Base-by-base conservation (phyloP, 495 filamentous ascomycete genomes). In the Penicillium soppii region DNA sequence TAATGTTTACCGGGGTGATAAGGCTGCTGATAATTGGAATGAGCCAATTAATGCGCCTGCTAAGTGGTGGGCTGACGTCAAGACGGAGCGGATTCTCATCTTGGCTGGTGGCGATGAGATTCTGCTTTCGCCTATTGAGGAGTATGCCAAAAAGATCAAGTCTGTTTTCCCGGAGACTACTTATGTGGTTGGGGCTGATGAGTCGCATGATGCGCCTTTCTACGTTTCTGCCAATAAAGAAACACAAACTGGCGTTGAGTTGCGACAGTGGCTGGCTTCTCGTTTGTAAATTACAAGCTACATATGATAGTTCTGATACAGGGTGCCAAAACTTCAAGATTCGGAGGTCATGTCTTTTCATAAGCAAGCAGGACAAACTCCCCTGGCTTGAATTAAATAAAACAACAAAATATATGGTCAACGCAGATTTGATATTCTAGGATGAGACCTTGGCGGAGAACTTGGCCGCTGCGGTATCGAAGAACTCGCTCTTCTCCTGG, bases 381-480 rank as follows among this genome's bases (percentile, higher is more conserved):
- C 41, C 58, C 53, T 39, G 49, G 44, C 46, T 59, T 27, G 48
- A 21, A 43, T 45, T 37, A 65, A 61, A 56, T 39, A 58, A 63
- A 41, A 54, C 52, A 29, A 50, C 58, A 50, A 63, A 22, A 47
- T 39, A 37, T 39, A 51, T 46, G 30, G 48, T 36, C n/a, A 29
- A 17, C 50, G 47, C 27, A 35, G 5, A 21, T 33, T 52, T 36
- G 20, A 21, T 15, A 36, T 43, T 46, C 42, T 66, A 87, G 46
- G 82, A 81, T 15, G 81, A 72, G 39, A 86, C 84, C 70, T 86
- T 91, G 9, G 88, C 78, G 38, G 83, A 78, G 67, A 88, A 92
- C 68, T 91, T 94, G 3, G 79, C 73, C 4, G 89, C 89, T 5
- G 89, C 87, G 51, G 82, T 83, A 64, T 94, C 90, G 61, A 95